These are phyloP conservation scores for Termitomyces sp. DNA, from an alignment of 768 basidiomycete species.

Conservation along the genomic window DNA sequence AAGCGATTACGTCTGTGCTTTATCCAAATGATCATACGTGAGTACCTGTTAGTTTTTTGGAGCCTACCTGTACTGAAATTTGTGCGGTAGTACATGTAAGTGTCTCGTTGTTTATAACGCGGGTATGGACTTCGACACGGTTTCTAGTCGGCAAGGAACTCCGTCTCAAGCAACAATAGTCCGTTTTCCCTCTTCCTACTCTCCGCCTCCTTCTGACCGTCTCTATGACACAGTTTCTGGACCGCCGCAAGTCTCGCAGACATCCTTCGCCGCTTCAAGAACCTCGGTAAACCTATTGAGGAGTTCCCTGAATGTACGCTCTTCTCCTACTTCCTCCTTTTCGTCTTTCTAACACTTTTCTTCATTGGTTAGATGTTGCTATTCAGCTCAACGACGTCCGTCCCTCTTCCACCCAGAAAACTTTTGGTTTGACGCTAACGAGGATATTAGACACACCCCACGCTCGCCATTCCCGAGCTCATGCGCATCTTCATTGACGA, in stretches of 20 bases:
- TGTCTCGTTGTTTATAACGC: background rate
- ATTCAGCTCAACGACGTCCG: conserved; percentile 91
- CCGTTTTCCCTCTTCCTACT: conserved; percentile 7
- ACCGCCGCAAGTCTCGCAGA: conserved; percentile 84
- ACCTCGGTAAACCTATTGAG: conserved; percentile 72
- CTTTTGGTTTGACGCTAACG: background rate
- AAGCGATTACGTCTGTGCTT: conserved; percentile 89
- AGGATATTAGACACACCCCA: conserved; percentile 76
- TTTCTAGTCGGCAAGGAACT: conserved; percentile 77
- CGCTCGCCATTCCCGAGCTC: conserved; percentile 90
- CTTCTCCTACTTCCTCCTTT: conserved; percentile 17
- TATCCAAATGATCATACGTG: conserved; percentile 93
- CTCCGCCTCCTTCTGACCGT: background rate
- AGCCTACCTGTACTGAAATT: background rate
- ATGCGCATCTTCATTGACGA: conserved; percentile 93
- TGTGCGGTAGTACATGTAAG: conserved; percentile 39
- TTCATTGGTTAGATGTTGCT: conserved; percentile 54
- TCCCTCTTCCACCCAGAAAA: background rate
- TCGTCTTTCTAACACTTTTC: conserved; percentile 1
- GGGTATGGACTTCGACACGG: background rate
- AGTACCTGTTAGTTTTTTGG: conserved; percentile 20
- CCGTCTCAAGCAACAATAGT: conserved; percentile 93
- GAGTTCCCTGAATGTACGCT: conserved; percentile 77
- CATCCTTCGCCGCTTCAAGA: conserved; percentile 90
- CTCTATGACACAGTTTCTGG: conserved; percentile 60